phyloP scores from a whole-genome alignment of 2,329 filamentous ascomycete genomes.

The Fusarium sp. region DNA sequence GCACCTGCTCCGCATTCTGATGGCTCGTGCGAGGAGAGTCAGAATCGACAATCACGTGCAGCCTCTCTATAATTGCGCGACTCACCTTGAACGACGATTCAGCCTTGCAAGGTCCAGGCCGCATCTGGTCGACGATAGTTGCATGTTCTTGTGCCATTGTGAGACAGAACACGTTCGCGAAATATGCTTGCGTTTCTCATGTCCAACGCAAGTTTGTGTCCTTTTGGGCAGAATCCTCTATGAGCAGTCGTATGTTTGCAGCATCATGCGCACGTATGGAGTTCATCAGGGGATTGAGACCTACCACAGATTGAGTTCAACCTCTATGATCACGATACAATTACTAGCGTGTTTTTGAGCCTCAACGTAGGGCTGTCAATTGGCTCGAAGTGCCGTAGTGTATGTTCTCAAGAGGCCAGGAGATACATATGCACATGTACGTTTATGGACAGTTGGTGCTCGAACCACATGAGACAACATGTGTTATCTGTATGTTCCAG shows the following conservation, averaged over 20 bases:
- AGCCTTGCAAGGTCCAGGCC: constrained; percentile 8
- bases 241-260: constrained; percentile 3
- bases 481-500: background rate
- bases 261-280: background rate
- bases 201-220: background rate
- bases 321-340: background rate
- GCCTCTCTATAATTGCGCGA: constrained; percentile 2
- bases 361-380: background rate
- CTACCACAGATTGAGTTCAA: background rate
- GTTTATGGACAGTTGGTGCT: background rate
- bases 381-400: background rate
- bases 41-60: constrained; percentile 36
- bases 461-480: background rate
- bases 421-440: background rate
- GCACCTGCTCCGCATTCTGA: constrained; percentile 39
- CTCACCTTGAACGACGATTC: background rate
- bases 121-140: background rate
- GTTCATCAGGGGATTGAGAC: background rate
- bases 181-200: no score
- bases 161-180: background rate
- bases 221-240: background rate
- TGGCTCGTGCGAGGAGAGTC: constrained; percentile 30
- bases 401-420: background rate
- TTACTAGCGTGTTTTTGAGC: background rate
- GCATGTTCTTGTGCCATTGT: background rate